Base-by-base conservation (phyloP, 2,329 filamentous ascomycete species). In the Cytospora piceae region DNA sequence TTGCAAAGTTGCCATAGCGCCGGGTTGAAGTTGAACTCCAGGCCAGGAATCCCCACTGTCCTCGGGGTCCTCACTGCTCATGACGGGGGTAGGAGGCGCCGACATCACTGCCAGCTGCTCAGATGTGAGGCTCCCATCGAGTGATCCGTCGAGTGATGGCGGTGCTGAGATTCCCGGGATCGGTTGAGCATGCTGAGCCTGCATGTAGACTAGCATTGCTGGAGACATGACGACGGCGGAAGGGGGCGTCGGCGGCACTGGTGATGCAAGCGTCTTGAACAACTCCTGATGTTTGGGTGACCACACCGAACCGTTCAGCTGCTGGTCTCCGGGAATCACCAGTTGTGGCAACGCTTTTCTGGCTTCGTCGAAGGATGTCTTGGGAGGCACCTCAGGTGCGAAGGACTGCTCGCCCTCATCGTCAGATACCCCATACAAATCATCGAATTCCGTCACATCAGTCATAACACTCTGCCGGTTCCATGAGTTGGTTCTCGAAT, bases 111-210 rank as follows among this genome's bases (percentile, higher is more conserved):
- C 92, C 76, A 96, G 85, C 75, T 96, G 93, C 74, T 97, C 94
- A 2, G 94, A 96, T 11, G 88, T 90, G 72, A 95, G 80, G 77
- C 93, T 97, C 27, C 93, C 94, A 78, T 97, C 94, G 4, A 97
- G 82, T 5, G 94, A 97, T 4, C 93, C 94, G 78, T 97, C 94
- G 5, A 97, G 82, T 4, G 94, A 97, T 4, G 94, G 94, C 5
- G 94, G 90, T 7, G 92, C 90, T 63, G 92, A 94, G 34, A 88
- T 85, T 42, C 87, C 89, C 1, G 93, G 93, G 4, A 94, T 83
- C 57, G 87, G 84, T 27, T 88, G 83, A 32, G 86, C 74, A 67
- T 87, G 86, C 70, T 87, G 85, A 67, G 81, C 77, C 59, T 84
- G 84, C 75, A 97, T 87, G 73, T 91, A 89, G 14, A 87, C 88